These are phyloP conservation scores for Isatis tinctoria DNA, from an alignment of 345 rosid genomes.

Conservation along the genomic window DNA sequence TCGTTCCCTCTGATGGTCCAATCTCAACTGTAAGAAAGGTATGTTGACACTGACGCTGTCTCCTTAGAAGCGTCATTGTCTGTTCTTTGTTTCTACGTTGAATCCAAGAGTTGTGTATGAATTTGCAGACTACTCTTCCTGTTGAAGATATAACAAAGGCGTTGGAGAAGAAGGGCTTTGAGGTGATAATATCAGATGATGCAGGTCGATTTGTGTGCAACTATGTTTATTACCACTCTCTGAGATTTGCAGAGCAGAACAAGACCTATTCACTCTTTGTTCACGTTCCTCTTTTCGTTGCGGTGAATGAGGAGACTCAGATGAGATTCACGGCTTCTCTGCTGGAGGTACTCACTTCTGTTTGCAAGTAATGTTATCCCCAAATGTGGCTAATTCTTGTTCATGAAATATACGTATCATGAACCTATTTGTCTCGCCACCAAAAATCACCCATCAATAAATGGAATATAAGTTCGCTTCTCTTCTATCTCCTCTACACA, in stretches of 20 bases:
- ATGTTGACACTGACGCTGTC: constrained; percentile 4
- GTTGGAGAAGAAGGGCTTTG: constrained; percentile 61
- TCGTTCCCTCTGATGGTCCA: constrained; percentile 76
- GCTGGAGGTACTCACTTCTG: constrained; percentile 83
- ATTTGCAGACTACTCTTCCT: constrained; percentile 61
- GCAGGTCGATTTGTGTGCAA: constrained; percentile 99
- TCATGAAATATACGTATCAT: constrained; percentile 9
- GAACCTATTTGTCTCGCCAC: constrained; percentile 6
- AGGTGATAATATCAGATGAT: constrained; percentile 77
- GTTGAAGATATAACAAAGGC: constrained; percentile 58
- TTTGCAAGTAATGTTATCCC: constrained; percentile 40
- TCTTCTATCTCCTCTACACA: constrained; percentile 3
- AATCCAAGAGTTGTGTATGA: not conserved
- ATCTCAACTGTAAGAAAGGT: constrained; percentile 74
- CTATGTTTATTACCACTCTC: constrained; percentile 92
- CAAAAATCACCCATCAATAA: constrained; percentile 4
- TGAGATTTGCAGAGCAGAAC: constrained; percentile 80
- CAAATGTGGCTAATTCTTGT: constrained; percentile 16
- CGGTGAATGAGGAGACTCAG: constrained; percentile 86
- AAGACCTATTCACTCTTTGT: constrained; percentile 77
- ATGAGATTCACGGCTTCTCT: constrained; percentile 85
- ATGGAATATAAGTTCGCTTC: constrained; percentile 20
- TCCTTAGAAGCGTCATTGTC: not conserved
- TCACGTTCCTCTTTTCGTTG: constrained; percentile 90
- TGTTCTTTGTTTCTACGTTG: not conserved